Evolutionary conservation across 768 basidiomycete genomes (phyloP), one percentile per base, ranked within the genome.

Genomic region (Trametes sanguinea): DNA sequence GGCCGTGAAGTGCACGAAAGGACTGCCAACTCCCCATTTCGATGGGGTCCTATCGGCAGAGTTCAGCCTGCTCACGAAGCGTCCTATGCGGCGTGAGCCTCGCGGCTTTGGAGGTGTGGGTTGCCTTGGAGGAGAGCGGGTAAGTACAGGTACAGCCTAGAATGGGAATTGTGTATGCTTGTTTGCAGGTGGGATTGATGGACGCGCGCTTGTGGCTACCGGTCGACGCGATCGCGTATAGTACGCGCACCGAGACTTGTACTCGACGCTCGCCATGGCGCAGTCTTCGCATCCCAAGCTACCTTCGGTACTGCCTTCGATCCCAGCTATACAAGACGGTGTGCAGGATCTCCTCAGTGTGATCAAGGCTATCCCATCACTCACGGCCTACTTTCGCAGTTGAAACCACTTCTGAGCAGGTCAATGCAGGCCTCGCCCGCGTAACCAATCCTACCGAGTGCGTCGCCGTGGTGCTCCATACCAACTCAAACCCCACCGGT

Each of bases 401-500:
- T 22, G 72, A 76, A 14, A 85, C 88, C 9, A 81, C 83, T n/a
- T 69, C 76, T 16, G 79, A 87, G 45, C 80, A 89, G 63, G 68
- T 88, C 39, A 67, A 77, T 2, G 75, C 80, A 2, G 82, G 80
- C 13, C 75, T 84, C 27, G 88, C 81, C 2, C 84, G 84, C 53
- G 83, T 86, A 35, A 89, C 90, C 0, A 81, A 80, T 30, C 87
- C 90, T 10, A 68, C 80, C 53, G 84, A 88, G 90, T 91, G 69
- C 53, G 86, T n/a, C 27, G 45, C 10, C 43, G 5, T 17, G 16
- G n/a, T 33, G 4, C 45, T 37, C 4, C 52, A 44, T 44, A 0
- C 16, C 33, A 8, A 22, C 35, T 42, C 17, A 48, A n/a, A 35
- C 32, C 42, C 6, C 35, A 22, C 22, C 22, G 22, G 22, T 22